A percentile compares a stretch with the other conserved stretches of the same genome.
These are phyloP conservation scores for Ogataea zsoltii DNA, from an alignment of 805 yeast species.

Conservation along the genomic window DNA sequence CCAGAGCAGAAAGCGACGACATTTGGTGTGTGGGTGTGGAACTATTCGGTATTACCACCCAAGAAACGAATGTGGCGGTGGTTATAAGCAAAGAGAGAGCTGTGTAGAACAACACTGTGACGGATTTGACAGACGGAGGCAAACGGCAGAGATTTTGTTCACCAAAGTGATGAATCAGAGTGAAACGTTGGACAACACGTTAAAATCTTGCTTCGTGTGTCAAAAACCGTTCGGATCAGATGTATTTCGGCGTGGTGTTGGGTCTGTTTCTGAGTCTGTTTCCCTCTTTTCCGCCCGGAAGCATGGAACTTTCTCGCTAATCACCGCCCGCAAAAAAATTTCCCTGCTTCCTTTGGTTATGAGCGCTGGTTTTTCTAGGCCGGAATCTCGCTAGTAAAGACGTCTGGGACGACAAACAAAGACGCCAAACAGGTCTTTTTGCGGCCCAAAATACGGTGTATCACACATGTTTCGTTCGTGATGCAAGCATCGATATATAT, in stretches of 20 bases:
- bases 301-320: slow-evolving; percentile 5
- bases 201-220: not conserved
- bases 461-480: too few species aligned
- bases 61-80: slow-evolving; percentile 14
- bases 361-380: too few species aligned
- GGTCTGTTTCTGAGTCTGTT: too few species aligned
- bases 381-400: too few species aligned
- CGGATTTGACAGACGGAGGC: not conserved
- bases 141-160: too few species aligned
- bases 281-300: too few species aligned
- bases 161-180: not conserved
- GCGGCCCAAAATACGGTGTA: too few species aligned
- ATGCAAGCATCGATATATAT: not conserved
- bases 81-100: slow-evolving; percentile 5
- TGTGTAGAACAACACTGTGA: slow-evolving; percentile 15
- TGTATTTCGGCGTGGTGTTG: not conserved
- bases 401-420: too few species aligned
- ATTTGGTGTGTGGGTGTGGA: slow-evolving; percentile 10
- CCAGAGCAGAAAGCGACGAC: slow-evolving; percentile 18
- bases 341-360: not conserved
- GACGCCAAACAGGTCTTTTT: too few species aligned
- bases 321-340: slow-evolving; percentile 2
- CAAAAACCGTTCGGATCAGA: not conserved
- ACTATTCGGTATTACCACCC: slow-evolving; percentile 20
- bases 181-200: not conserved